Evolutionary conservation across 495 filamentous ascomycete species (phyloP), one percentile per base, ranked within the genome.

Genomic region (Polyplosphaeria fusca): DNA sequence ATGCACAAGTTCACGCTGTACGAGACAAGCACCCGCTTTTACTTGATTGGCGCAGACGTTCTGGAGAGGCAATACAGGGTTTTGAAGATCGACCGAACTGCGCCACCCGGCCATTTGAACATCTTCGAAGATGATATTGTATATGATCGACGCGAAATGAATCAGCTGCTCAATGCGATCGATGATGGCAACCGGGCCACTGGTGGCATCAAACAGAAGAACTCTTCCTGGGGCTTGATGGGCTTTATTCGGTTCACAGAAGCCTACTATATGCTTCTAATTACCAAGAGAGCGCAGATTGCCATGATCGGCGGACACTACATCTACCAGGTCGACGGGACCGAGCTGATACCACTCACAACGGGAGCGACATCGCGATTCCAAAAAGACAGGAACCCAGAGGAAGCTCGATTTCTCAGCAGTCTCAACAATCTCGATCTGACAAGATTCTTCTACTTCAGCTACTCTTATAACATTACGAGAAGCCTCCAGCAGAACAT

Each of bases 1-100:
- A 95, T 98, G 88, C 89, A 96, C 76, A 91, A 89, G 64, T 96
- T 94, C 71, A 91, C 87, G 1, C 74, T 98, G 28, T 97, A 97
- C 70, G 91, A 97, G 74, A 98, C 93, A 1, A 84, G 88, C 1
- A 89, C 84, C 32, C 80, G 91, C 62, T 97, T 88, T 69, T 97
- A 96, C 70, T 84, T 98, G 61, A 88, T 97, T 26, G 93, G 94
- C 11, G 88, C 84, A 51, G 91, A 98, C 67, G 77, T 95, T 46
- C 80, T 86, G 65, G 94, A 98, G 71, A 85, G 81, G 28, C 84
- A 86, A 14, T 97, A 91, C 65, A 82, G 91, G 55, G 91, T 98
- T 46, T 70, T 98, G 68, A 95, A 96, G 69, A 93, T 97, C 60
- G 92, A 96, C 65, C 83, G 93, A 27, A 95, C 89, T 1, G 81